Evolutionary conservation across 2,329 filamentous ascomycete genomes (phyloP).

Genomic region (Scedosporium boydii): DNA sequence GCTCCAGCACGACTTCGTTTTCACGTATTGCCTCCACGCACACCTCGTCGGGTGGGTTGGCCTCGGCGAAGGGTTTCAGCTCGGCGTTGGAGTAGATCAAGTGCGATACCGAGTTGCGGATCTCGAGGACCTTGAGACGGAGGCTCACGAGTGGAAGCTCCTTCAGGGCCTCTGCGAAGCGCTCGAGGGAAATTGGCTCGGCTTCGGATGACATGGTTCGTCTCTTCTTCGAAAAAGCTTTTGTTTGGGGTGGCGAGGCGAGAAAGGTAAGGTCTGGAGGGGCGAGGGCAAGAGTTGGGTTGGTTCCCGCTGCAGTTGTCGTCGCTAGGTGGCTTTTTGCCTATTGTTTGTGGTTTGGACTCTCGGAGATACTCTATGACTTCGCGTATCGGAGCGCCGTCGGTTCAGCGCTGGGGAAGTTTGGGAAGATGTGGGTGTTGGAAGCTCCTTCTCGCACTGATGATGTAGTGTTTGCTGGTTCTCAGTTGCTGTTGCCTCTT

Average conservation of each 20-base stretch:
- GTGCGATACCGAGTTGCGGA: slow-evolving; percentile 65
- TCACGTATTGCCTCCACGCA: slow-evolving; percentile 67
- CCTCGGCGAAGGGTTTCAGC: slow-evolving; percentile 56
- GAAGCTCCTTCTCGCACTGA: too few species aligned
- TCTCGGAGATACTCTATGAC: too few species aligned
- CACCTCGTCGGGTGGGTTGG: slow-evolving; percentile 46
- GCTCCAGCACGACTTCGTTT: slow-evolving; percentile 58
- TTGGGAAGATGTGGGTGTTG: too few species aligned
- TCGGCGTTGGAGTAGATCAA: slow-evolving; percentile 66
- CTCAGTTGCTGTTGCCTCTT: too few species aligned
- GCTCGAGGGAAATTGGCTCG: slow-evolving; percentile 48
- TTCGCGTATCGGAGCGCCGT: too few species aligned
- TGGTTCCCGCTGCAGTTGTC: background rate
- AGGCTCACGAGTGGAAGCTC: slow-evolving; percentile 58
- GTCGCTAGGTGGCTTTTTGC: too few species aligned
- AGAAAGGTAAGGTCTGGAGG: background rate
- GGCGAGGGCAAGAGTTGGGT: background rate
- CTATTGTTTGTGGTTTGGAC: too few species aligned
- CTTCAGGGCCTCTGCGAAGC: slow-evolving; percentile 58
- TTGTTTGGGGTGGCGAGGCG: background rate
- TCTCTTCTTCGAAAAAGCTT: background rate
- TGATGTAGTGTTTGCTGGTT: too few species aligned
- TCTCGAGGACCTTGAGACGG: slow-evolving; percentile 65
- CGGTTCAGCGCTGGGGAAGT: too few species aligned
- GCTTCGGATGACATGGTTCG: slow-evolving; percentile 32